phyloP scores from a whole-genome alignment of 1,284 basidiomycete species.

The Marasmius oreades region DNA sequence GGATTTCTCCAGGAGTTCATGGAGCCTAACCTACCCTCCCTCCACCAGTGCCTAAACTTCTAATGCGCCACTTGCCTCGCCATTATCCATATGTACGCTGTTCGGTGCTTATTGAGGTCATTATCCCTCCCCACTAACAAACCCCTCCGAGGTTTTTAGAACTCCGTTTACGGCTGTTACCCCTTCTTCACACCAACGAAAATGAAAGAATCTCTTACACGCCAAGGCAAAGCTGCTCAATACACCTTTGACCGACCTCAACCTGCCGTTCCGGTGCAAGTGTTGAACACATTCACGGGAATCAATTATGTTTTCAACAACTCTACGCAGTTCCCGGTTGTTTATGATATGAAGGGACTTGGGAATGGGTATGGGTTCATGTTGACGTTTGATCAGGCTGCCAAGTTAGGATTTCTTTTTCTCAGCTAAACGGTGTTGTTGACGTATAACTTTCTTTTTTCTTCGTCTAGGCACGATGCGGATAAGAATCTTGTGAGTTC shows the following conservation, averaged over 20 bases:
- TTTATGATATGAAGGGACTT: constrained; percentile 28
- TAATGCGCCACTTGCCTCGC: constrained; percentile 45
- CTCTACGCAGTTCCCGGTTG: constrained; percentile 32
- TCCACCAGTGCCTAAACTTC: constrained; percentile 37
- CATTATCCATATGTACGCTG: constrained; percentile 40
- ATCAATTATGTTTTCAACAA: constrained; percentile 42
- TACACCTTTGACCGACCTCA: constrained; percentile 42
- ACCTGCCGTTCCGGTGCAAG: constrained; percentile 27
- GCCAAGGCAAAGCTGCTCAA: constrained; percentile 34
- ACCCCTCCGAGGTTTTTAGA: constrained; percentile 30
- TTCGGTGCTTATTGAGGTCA: background rate
- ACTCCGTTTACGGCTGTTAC: constrained; percentile 41
- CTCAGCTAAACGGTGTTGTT: background rate
- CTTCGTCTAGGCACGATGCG: constrained; percentile 17
- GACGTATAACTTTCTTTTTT: background rate
- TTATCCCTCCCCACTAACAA: no score
- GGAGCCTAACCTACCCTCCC: no score
- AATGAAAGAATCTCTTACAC: constrained; percentile 39
- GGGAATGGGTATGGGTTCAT: constrained; percentile 29
- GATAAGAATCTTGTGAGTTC: constrained; percentile 20
- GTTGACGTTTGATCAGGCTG: constrained; percentile 27
- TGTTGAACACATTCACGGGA: constrained; percentile 39
- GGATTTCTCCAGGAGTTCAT: background rate
- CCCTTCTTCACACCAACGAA: constrained; percentile 52
- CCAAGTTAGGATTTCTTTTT: constrained; percentile 19